A percentile compares a stretch with the other conserved stretches of the same genome.
These are phyloP conservation scores for Xylariaceae sp. DNA, from an alignment of 2,329 filamentous ascomycete genomes.

Conservation along the genomic window DNA sequence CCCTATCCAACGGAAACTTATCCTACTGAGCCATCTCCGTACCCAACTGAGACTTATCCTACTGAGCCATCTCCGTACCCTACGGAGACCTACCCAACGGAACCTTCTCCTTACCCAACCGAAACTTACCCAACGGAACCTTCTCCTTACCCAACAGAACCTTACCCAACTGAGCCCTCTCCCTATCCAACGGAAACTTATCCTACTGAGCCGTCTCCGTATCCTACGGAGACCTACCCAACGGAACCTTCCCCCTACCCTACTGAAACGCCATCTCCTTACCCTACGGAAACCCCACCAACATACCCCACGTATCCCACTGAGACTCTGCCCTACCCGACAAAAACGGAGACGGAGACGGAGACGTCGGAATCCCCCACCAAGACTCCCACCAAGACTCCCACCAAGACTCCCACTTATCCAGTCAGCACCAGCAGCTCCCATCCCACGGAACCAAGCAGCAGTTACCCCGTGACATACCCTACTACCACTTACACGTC, in stretches of 20 bases:
- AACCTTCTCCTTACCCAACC: too few species aligned
- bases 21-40: too few species aligned
- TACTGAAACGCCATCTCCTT: background rate
- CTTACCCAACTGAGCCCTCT: too few species aligned
- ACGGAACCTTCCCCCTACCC: constrained; percentile 8
- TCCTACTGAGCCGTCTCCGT: background rate
- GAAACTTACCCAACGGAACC: too few species aligned
- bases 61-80: too few species aligned
- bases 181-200: background rate
- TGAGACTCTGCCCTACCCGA: constrained; percentile 5
- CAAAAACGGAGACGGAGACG: too few species aligned
- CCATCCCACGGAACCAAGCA: background rate
- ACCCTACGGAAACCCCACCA: background rate
- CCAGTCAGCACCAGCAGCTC: background rate
- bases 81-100: too few species aligned
- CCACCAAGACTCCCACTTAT: background rate
- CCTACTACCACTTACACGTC: constrained; percentile 7
- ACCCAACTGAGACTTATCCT: too few species aligned
- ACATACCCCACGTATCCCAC: constrained; percentile 5
- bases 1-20: background rate
- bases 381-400: too few species aligned
- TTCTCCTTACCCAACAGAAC: too few species aligned
- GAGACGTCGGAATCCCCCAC: too few species aligned
- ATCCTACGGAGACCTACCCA: background rate
- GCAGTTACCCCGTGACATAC: constrained; percentile 3